These are phyloP conservation scores for Xylariaceae sp. DNA, from an alignment of 2,329 filamentous ascomycete species.

Conservation along the genomic window DNA sequence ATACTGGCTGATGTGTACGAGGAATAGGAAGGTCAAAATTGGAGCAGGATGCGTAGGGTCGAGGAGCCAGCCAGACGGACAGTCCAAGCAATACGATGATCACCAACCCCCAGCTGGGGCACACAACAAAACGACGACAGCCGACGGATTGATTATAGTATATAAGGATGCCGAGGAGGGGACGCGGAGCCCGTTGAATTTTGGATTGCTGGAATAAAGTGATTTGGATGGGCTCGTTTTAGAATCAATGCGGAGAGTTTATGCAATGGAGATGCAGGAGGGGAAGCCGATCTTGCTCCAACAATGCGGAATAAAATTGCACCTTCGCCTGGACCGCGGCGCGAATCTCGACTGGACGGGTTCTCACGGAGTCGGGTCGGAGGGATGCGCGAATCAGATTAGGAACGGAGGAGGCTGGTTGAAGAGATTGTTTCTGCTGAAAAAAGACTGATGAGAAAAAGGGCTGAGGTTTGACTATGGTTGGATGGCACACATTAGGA, in stretches of 20 bases:
- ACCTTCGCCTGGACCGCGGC: slow-evolving; percentile 12
- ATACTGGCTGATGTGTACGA: slow-evolving; percentile 55
- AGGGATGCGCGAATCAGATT: not conserved
- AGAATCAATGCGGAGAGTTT: slow-evolving; percentile 24
- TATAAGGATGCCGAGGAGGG: slow-evolving; percentile 22
- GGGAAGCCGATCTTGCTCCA: slow-evolving; percentile 14
- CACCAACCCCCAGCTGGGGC: slow-evolving; percentile 8
- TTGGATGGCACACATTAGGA: slow-evolving; percentile 17
- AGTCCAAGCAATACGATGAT: slow-evolving; percentile 4
- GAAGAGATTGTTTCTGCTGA: not conserved
- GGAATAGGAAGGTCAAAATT: slow-evolving; percentile 10
- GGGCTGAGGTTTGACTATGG: slow-evolving; percentile 15
- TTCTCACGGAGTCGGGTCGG: too few relatives aligned
- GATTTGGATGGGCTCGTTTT: slow-evolving; percentile 23
- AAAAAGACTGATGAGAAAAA: not conserved
- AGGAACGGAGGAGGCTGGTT: not conserved
- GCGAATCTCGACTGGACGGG: slow-evolving; percentile 9
- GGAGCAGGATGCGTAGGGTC: slow-evolving; percentile 24
- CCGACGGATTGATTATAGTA: slow-evolving; percentile 22
- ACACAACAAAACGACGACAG: slow-evolving; percentile 5
- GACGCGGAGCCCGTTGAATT: slow-evolving; percentile 16
- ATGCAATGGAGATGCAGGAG: slow-evolving; percentile 17
- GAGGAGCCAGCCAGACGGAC: too few relatives aligned
- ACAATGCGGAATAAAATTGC: slow-evolving; percentile 27
- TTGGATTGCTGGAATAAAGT: slow-evolving; percentile 19